phyloP scores from a whole-genome alignment of 2,329 filamentous ascomycete genomes.

The Beauveria medogensis region DNA sequence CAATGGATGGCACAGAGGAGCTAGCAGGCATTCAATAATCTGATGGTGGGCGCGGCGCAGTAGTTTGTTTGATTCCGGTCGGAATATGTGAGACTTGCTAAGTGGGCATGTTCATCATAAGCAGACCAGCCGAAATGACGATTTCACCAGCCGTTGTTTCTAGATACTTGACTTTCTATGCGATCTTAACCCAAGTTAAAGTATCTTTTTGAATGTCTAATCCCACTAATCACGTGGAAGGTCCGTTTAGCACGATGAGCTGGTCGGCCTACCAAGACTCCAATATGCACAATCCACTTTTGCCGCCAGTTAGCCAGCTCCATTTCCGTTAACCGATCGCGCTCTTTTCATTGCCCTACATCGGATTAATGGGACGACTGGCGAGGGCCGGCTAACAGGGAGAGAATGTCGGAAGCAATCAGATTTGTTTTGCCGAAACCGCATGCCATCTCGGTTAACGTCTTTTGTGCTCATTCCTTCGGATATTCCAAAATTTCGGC shows the following conservation, averaged over 20 bases:
- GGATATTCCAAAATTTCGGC: too few species aligned
- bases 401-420: too few species aligned
- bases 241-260: too few species aligned
- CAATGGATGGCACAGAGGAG: not conserved
- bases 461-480: not conserved
- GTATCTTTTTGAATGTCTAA: too few species aligned
- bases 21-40: not conserved
- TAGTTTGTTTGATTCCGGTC: slow-evolving; percentile 4
- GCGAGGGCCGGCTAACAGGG: not conserved
- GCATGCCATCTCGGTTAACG: not conserved
- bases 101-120: too few species aligned
- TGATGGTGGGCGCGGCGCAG: not conserved
- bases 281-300: not conserved
- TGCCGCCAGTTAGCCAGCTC: not conserved
- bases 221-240: too few species aligned
- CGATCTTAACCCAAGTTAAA: too few species aligned
- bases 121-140: too few species aligned
- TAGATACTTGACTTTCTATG: too few species aligned
- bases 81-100: not conserved
- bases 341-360: not conserved
- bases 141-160: too few species aligned
- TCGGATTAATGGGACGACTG: not conserved
- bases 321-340: slow-evolving; percentile 8
- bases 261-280: too few species aligned
- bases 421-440: not conserved